phyloP scores from a whole-genome alignment of 2,329 filamentous ascomycete genomes.

The Fusarium sambucinum region DNA sequence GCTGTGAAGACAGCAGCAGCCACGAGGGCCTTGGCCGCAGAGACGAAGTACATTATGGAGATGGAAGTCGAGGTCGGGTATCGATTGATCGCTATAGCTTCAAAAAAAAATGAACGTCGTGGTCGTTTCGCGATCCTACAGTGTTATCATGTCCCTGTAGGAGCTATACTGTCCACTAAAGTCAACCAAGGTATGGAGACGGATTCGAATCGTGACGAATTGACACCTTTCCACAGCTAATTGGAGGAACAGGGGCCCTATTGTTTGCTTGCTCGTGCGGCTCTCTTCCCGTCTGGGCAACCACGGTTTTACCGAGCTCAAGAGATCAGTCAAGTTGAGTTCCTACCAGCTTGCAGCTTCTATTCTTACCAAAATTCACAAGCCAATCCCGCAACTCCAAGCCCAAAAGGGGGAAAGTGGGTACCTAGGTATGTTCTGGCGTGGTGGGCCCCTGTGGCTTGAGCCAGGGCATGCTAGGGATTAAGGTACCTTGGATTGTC shows the following conservation, averaged over 20 bases:
- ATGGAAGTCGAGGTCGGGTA: constrained; percentile 9
- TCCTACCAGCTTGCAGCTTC: constrained; percentile 39
- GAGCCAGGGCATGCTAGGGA: constrained; percentile 21
- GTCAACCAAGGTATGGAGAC: constrained; percentile 14
- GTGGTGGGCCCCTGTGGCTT: constrained; percentile 28
- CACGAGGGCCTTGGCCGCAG: constrained; percentile 59
- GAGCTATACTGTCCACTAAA: constrained; percentile 37
- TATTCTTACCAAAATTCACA: constrained; percentile 25
- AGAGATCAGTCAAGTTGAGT: constrained; percentile 6
- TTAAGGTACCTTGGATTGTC: constrained; percentile 23
- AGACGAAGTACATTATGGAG: constrained; percentile 48
- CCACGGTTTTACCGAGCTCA: constrained; percentile 44
- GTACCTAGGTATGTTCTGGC: not conserved
- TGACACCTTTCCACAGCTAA: constrained; percentile 50
- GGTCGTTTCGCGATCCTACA: constrained; percentile 27
- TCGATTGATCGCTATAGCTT: constrained; percentile 20
- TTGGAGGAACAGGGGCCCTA: constrained; percentile 23
- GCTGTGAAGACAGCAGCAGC: constrained; percentile 63
- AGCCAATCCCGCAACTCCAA: constrained; percentile 33
- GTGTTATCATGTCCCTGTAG: constrained; percentile 29
- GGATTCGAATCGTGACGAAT: constrained; percentile 43
- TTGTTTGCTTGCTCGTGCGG: constrained; percentile 18
- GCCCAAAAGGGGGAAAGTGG: constrained; percentile 42
- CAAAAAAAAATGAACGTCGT: constrained; percentile 33
- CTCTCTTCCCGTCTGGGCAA: constrained; percentile 20